These are phyloP conservation scores for Fusarium tjaetaba DNA, from an alignment of 2,329 filamentous ascomycete species.

Conservation along the genomic window DNA sequence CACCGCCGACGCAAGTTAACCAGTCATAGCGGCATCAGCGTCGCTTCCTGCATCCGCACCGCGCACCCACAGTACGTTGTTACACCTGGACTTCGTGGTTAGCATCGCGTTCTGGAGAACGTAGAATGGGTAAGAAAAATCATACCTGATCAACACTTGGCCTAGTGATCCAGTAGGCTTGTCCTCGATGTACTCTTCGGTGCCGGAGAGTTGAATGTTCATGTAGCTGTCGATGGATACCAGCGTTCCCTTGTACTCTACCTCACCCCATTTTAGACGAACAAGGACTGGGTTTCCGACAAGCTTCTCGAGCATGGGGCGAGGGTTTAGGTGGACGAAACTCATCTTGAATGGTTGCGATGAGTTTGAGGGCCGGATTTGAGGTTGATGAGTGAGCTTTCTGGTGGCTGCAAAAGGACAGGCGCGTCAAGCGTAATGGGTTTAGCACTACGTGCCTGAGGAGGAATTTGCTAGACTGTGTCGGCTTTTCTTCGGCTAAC, in stretches of 20 bases:
- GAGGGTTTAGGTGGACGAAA: slow-evolving; percentile 95
- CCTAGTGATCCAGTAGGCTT: slow-evolving; percentile 87
- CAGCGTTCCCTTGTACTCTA: slow-evolving; percentile 94
- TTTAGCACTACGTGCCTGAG: slow-evolving; percentile 34
- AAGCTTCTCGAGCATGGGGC: slow-evolving; percentile 92
- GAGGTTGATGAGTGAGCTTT: slow-evolving; percentile 38
- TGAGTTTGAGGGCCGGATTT: slow-evolving; percentile 29
- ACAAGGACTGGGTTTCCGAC: slow-evolving; percentile 92
- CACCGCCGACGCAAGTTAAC: slow-evolving; percentile 43
- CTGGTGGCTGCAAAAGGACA: slow-evolving; percentile 34
- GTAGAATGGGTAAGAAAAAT: background rate
- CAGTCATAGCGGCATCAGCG: slow-evolving; percentile 69
- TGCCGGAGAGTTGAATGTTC: slow-evolving; percentile 93
- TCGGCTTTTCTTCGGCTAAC: slow-evolving; percentile 32
- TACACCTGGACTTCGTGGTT: slow-evolving; percentile 69
- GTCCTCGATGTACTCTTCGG: slow-evolving; percentile 91
- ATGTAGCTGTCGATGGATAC: slow-evolving; percentile 98
- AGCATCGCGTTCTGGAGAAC: background rate
- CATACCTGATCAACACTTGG: slow-evolving; percentile 89
- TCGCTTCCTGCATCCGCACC: slow-evolving; percentile 62
- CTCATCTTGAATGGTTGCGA: slow-evolving; percentile 46
- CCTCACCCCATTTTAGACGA: slow-evolving; percentile 97
- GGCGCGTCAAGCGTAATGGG: slow-evolving; percentile 31
- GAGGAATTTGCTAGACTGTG: slow-evolving; percentile 25
- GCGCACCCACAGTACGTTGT: slow-evolving; percentile 96